Evolutionary conservation across 108 stramenopile genomes (phyloP), one percentile per base, ranked within the genome.

Genomic region (Pseudonitzschia multiseries): DNA sequence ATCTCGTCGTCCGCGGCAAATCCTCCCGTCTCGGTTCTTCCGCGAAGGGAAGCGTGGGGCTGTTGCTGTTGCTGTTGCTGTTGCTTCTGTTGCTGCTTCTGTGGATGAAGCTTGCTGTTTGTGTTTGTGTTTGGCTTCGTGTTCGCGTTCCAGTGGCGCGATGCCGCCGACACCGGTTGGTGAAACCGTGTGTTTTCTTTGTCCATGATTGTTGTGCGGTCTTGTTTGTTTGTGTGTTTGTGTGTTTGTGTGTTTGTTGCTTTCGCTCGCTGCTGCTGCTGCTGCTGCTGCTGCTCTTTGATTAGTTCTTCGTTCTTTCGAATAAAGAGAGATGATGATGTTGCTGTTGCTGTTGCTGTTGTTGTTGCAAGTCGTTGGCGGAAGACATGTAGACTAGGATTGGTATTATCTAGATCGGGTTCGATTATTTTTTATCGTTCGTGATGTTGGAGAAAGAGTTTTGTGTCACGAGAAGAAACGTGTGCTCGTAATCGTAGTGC

Each of bases 31-130:
- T 22, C 64, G 8, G 46, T 18, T 60, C 20, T 4, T 29, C 32
- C 32, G 15, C 53, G 54, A 70, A 41, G 21, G 13, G n/a, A n/a
- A n/a, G n/a, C n/a, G n/a, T n/a, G n/a, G n/a, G n/a, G n/a, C n/a
- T n/a, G n/a, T n/a, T n/a, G n/a, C n/a, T n/a, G n/a, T n/a, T n/a
- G n/a, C n/a, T n/a, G n/a, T n/a, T n/a, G n/a, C n/a, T n/a, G n/a
- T n/a, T n/a, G n/a, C n/a, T n/a, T n/a, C n/a, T n/a, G n/a, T 42
- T 43, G 60, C 69, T 69, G 60, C 69, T 69, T 27, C 57, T 75
- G 74, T 40, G 68, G 65, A 9, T 57, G 68, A 18, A 31, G 54
- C 50, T 53, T 27, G 43, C 28, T 17, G 28, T 73, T 73, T 22
- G 48, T 32, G 18, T n/a, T n/a, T n/a, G n/a, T n/a, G n/a, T n/a